Conservation (phyloP, 2,329 filamentous ascomycete genomes). For the Fusarium denticulatum region DNA sequence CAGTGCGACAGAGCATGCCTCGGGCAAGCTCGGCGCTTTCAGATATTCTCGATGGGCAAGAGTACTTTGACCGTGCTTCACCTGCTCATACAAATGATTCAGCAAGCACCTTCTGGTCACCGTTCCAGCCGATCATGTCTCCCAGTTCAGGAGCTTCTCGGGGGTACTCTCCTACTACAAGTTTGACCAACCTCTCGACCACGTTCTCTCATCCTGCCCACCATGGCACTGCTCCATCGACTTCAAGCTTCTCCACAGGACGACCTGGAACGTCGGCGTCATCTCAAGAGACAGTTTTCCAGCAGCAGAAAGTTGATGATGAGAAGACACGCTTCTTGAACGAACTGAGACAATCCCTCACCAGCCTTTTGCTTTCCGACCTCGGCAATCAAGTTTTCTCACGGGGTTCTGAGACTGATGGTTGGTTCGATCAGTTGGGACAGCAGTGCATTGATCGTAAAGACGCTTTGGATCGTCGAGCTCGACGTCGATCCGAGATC, state of each 20-base stretch:
- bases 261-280: slow-evolving; percentile 74
- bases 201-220: slow-evolving; percentile 58
- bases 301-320: slow-evolving; percentile 69
- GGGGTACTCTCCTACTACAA: slow-evolving; percentile 70
- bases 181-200: slow-evolving; percentile 65
- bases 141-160: slow-evolving; percentile 68
- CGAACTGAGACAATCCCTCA: slow-evolving; percentile 81
- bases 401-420: slow-evolving; percentile 92
- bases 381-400: slow-evolving; percentile 86
- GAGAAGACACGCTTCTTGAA: slow-evolving; percentile 83
- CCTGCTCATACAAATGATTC: slow-evolving; percentile 79
- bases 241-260: slow-evolving; percentile 59
- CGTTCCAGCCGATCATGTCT: slow-evolving; percentile 76
- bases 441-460: slow-evolving; percentile 72
- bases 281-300: slow-evolving; percentile 72
- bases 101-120: slow-evolving; percentile 87
- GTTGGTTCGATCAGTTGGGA: slow-evolving; percentile 79
- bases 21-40: slow-evolving; percentile 66
- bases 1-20: slow-evolving; percentile 70
- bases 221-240: slow-evolving; percentile 55
- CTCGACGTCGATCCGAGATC: slow-evolving; percentile 52
- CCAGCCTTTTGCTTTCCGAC: slow-evolving; percentile 87
- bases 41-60: slow-evolving; percentile 75
- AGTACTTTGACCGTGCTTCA: slow-evolving; percentile 75
- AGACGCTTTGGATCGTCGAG: slow-evolving; percentile 62